These are phyloP conservation scores for Zangia roseola DNA, from an alignment of 768 basidiomycete species.

Conservation along the genomic window DNA sequence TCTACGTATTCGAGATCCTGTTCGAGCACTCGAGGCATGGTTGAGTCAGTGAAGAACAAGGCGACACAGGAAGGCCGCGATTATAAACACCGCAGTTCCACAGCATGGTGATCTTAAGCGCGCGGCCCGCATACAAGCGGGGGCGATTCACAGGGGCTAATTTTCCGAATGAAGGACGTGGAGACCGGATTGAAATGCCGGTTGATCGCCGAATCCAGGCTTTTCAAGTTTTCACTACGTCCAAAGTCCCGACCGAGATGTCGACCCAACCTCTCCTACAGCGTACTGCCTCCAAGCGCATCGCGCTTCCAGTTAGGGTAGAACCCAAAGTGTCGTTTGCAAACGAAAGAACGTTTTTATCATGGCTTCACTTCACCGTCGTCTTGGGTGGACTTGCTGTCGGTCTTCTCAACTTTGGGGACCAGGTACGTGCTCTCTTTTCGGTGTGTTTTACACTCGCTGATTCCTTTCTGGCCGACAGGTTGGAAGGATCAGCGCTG, in stretches of 20 bases:
- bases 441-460: background rate
- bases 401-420: slow-evolving; percentile 96
- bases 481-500: slow-evolving; percentile 95
- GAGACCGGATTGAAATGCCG: slow-evolving; percentile 13
- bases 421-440: slow-evolving; percentile 55
- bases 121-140: too few relatives aligned
- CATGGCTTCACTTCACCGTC: slow-evolving; percentile 98
- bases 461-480: slow-evolving; percentile 26
- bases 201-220: slow-evolving; percentile 3
- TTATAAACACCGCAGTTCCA: slow-evolving; percentile 5
- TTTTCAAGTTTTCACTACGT: background rate
- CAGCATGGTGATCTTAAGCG: slow-evolving; percentile 8
- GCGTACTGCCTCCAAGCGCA: slow-evolving; percentile 89
- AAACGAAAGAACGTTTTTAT: slow-evolving; percentile 93
- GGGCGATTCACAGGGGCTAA: slow-evolving; percentile 17
- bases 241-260: slow-evolving; percentile 57
- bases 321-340: slow-evolving; percentile 96
- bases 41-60: background rate
- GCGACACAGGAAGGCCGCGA: background rate
- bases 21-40: slow-evolving; percentile 13
- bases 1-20: slow-evolving; percentile 29
- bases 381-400: slow-evolving; percentile 96
- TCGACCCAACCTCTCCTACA: slow-evolving; percentile 98
- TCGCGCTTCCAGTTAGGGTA: slow-evolving; percentile 92
- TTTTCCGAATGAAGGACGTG: slow-evolving; percentile 3